Percentiles rank a stretch among this genome's conserved stretches.
Evolutionary conservation across 2,329 filamentous ascomycete species (phyloP).

Genomic region (Dactylellina haptotyla): DNA sequence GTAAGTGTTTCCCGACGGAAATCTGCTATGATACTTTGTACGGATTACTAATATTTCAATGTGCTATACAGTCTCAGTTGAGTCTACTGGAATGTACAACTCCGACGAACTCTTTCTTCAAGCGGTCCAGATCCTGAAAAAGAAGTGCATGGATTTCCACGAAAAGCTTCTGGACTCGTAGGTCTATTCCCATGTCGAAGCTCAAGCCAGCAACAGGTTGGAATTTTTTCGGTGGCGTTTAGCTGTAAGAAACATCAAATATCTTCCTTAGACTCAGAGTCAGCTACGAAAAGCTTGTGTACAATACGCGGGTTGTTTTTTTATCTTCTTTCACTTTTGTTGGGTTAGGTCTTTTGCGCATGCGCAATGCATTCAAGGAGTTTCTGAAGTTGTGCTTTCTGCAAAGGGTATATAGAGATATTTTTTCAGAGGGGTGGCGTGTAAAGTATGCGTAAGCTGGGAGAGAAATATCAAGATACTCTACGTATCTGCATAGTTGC

Average conservation of each 20-base stretch:
- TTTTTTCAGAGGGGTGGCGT: background rate
- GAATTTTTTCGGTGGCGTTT: background rate
- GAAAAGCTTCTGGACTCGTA: constrained; percentile 52
- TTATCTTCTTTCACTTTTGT: background rate
- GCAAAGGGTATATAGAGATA: constrained; percentile 41
- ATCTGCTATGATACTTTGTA: background rate
- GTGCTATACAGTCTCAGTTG: constrained; percentile 71
- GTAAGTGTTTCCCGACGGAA: constrained; percentile 40
- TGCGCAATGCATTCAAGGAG: constrained; percentile 45
- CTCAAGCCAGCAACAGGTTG: background rate
- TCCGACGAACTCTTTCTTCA: constrained; percentile 95
- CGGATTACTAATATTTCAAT: background rate
- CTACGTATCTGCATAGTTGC: too few species aligned
- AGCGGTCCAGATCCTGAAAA: constrained; percentile 82
- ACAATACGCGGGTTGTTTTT: constrained; percentile 15
- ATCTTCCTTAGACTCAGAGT: too few species aligned
- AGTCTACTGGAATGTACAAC: constrained; percentile 94
- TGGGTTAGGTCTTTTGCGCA: background rate
- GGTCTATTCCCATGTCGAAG: constrained; percentile 20
- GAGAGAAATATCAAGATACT: background rate
- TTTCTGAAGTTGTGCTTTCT: constrained; percentile 37
- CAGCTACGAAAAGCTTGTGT: constrained; percentile 5
- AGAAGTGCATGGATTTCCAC: constrained; percentile 71
- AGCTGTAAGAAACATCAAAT: background rate
- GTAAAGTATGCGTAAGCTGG: constrained; percentile 3